Percentiles rank a stretch among this genome's conserved stretches.
Evolutionary conservation across 1,139 yeast genomes (phyloP).

Genomic region (Pneumocystis canis): DNA sequence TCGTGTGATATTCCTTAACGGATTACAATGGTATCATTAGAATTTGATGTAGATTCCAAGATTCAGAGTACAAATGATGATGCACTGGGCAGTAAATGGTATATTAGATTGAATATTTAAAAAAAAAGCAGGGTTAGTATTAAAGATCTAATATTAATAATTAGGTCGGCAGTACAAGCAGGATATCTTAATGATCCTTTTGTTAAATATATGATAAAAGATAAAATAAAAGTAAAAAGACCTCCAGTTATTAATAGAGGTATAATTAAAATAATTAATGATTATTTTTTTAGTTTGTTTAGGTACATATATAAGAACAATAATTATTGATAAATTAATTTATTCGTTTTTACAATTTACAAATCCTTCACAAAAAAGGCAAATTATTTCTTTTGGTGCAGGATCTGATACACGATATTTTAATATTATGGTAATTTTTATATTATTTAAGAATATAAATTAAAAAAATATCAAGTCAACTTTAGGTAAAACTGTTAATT

Average conservation of each 20-base stretch:
- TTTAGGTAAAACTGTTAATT: slow-evolving; percentile 6
- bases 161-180: slow-evolving; percentile 37
- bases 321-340: slow-evolving; percentile 43
- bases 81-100: slow-evolving; percentile 55
- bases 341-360: slow-evolving; percentile 33
- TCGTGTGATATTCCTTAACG: neutral
- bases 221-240: slow-evolving; percentile 25
- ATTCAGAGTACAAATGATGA: slow-evolving; percentile 69
- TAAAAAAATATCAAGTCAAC: neutral
- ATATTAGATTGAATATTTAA: neutral
- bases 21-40: neutral
- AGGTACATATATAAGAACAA: slow-evolving; percentile 69
- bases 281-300: slow-evolving; percentile 19
- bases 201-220: slow-evolving; percentile 28
- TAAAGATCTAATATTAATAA: neutral
- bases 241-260: slow-evolving; percentile 57
- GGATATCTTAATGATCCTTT: slow-evolving; percentile 45
- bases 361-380: slow-evolving; percentile 26
- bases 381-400: slow-evolving; percentile 77
- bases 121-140: neutral
- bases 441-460: slow-evolving; percentile 1
- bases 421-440: slow-evolving; percentile 26
- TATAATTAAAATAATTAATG: slow-evolving; percentile 11
- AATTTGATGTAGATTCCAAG: neutral
- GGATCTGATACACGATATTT: slow-evolving; percentile 87